Percentiles rank a stretch among this genome's conserved stretches.
phyloP scores from a whole-genome alignment of 23 red algal genomes.

The Gracilaria domingensis region DNA sequence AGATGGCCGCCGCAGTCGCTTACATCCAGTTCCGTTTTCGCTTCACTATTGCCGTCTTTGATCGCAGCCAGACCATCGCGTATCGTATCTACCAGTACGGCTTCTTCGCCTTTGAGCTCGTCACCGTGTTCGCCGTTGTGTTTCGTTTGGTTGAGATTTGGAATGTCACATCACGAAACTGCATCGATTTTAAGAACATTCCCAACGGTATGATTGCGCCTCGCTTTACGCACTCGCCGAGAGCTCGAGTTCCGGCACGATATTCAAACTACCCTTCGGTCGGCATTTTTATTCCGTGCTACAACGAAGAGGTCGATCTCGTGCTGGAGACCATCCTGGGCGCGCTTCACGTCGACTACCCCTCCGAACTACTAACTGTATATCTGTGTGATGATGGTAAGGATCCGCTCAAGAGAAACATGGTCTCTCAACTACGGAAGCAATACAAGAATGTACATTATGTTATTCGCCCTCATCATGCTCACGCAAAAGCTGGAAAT shows the following conservation, averaged over 20 bases:
- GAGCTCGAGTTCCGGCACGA: background rate
- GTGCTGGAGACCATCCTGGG: conserved; percentile 62
- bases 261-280: conserved; percentile 57
- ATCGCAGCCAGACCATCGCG: background rate
- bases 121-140: conserved; percentile 25
- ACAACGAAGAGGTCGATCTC: conserved; percentile 75
- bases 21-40: conserved; percentile 67
- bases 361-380: conserved; percentile 50
- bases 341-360: conserved; percentile 67
- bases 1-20: conserved; percentile 41
- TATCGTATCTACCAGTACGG: conserved; percentile 56
- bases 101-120: conserved; percentile 66
- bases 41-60: conserved; percentile 55
- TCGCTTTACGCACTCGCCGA: conserved; percentile 1
- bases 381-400: conserved; percentile 77
- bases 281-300: conserved; percentile 69
- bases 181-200: conserved; percentile 67
- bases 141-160: conserved; percentile 62
- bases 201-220: conserved; percentile 45
- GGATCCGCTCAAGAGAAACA: conserved; percentile 43
- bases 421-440: conserved; percentile 64
- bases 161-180: conserved; percentile 55
- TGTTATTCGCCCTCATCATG: conserved; percentile 60
- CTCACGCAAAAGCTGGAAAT: conserved; percentile 74
- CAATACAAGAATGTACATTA: conserved; percentile 72